Evolutionary conservation across 306 rosid species (phyloP), one percentile per base, ranked within the genome.

Genomic region (Acmispon strigosus): DNA sequence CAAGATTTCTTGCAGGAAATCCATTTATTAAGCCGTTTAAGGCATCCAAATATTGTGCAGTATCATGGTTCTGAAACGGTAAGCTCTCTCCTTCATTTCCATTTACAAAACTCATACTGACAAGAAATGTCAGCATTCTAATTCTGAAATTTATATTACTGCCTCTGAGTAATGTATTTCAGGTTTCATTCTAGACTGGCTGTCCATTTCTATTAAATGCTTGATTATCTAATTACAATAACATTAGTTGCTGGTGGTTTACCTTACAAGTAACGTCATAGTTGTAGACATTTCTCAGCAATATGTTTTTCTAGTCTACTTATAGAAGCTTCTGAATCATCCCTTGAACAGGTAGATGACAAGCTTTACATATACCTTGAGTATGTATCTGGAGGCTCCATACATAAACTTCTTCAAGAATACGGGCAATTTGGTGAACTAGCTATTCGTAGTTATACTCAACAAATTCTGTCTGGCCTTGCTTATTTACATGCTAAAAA

Each of bases 341-440:
- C 76, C 78, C 73, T 72, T 73, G 70, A 54, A 81, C 88, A 94
- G 97, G 90, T 94, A 58, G 90, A 73, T 48, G 99, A 94, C 86
- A 89, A 81, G 78, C 85, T 91, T 69, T 94, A 91, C 79, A 94
- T 94, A 74, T 94, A 91, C 84, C 82, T 94, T 80, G 99, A 94
- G 79, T 94, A 89, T 83, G 99, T 94, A 52, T 91, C 99, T 73
- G 99, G 96, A 48, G 99, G 99, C 68, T 94, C 99, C 62, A 91
- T 94, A 72, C 84, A 87, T 86, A 94, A 94, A 82, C 90, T 94
- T 75, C 97, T 94, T 78, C 97, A 86, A 82, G 99, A 94, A 10
- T 94, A 91, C 79, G 99, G 96, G 42, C 70, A 86, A 76, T 82
- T 94, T 72, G 96, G 99, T 19, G 97, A 91, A 75, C 76, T 69